Conservation (phyloP, 495 filamentous ascomycete genomes). For the Usnea hakonensis region DNA sequence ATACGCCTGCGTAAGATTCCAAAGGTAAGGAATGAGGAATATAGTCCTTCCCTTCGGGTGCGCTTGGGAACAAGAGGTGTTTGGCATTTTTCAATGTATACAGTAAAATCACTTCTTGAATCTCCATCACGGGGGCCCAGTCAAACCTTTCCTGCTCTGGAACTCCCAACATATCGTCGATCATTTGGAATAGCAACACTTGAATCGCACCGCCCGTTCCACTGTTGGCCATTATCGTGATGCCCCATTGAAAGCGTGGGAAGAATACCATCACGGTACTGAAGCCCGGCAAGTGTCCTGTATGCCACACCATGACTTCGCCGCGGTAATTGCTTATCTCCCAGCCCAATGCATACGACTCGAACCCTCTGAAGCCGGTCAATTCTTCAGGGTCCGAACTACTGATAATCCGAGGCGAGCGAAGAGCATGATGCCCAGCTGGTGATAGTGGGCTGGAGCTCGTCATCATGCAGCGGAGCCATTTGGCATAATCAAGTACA, state of each 20-base stretch:
- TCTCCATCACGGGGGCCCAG: neutral
- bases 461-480: slow-evolving; percentile 37
- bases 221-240: slow-evolving; percentile 42
- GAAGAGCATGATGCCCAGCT: slow-evolving; percentile 34
- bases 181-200: slow-evolving; percentile 32
- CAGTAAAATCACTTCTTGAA: neutral
- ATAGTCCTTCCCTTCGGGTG: slow-evolving; percentile 16
- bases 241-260: slow-evolving; percentile 39
- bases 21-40: slow-evolving; percentile 31
- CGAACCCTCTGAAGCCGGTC: slow-evolving; percentile 23
- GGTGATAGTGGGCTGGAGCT: slow-evolving; percentile 28
- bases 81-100: neutral
- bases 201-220: slow-evolving; percentile 19
- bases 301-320: slow-evolving; percentile 36
- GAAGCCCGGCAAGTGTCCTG: slow-evolving; percentile 42
- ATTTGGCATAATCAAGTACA: slow-evolving; percentile 46
- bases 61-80: neutral
- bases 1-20: slow-evolving; percentile 29
- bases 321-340: slow-evolving; percentile 36
- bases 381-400: neutral
- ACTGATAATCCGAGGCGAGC: slow-evolving; percentile 29
- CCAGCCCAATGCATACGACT: slow-evolving; percentile 43
- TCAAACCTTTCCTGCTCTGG: slow-evolving; percentile 23
- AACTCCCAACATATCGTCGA: slow-evolving; percentile 35
- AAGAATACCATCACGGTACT: slow-evolving; percentile 39